These are phyloP conservation scores for Pseudomicrostroma phylloplanum DNA, from an alignment of 1,284 basidiomycete species.

Conservation along the genomic window DNA sequence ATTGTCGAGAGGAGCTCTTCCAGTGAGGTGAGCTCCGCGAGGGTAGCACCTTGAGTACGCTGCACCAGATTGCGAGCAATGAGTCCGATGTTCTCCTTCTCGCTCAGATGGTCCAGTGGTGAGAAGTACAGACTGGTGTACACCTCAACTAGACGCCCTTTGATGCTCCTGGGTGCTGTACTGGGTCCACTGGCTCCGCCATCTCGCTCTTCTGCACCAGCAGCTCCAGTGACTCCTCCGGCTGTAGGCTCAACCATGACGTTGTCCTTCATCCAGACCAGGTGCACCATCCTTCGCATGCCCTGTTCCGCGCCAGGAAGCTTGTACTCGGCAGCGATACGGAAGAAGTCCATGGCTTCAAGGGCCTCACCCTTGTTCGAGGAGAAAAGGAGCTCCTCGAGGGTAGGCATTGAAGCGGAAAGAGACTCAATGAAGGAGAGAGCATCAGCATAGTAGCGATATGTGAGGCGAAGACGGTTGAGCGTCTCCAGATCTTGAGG, in stretches of 20 bases:
- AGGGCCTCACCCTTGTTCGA: conserved; percentile 89
- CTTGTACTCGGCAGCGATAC: conserved; percentile 74
- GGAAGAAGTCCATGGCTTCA: conserved; percentile 93
- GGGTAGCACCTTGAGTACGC: conserved; percentile 59
- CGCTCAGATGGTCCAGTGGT: conserved; percentile 55
- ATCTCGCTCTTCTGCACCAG: conserved; percentile 60
- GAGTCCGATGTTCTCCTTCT: conserved; percentile 81
- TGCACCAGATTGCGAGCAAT: conserved; percentile 94
- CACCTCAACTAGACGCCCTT: conserved; percentile 70
- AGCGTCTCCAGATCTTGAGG: conserved; percentile 51
- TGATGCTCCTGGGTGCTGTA: background rate
- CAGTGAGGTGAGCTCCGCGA: conserved; percentile 90
- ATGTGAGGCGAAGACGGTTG: conserved; percentile 68
- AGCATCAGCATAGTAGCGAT: conserved; percentile 81
- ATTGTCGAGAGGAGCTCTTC: conserved; percentile 93
- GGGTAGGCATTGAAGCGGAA: conserved; percentile 68
- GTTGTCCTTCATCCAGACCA: conserved; percentile 96
- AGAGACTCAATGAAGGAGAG: conserved; percentile 77
- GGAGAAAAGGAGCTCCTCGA: conserved; percentile 75
- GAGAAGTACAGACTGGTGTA: conserved; percentile 84
- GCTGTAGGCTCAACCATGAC: conserved; percentile 57
- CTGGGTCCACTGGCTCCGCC: conserved; percentile 75
- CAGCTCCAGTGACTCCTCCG: conserved; percentile 3
- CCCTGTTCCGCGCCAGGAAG: conserved; percentile 62
- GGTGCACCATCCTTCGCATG: conserved; percentile 91